Evolutionary conservation across 1,139 yeast genomes (phyloP).

Genomic region (Maudiozyma humilis): DNA sequence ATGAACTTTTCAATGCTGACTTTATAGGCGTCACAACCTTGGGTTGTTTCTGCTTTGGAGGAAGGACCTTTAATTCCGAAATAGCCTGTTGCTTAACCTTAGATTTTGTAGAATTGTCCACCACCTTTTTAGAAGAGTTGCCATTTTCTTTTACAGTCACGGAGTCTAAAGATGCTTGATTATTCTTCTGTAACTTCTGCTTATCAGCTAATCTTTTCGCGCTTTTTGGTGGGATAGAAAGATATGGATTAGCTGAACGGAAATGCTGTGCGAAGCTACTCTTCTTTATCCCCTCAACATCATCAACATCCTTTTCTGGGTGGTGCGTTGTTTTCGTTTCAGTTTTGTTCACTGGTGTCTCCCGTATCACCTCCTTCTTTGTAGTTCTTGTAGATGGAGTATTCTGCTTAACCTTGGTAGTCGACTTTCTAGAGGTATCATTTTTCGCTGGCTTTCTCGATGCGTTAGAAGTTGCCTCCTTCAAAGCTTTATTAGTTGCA

Average conservation of each 20-base stretch:
- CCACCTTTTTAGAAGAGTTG: too few species aligned
- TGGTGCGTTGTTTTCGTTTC: background rate
- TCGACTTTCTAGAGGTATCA: too few species aligned
- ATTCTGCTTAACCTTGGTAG: too few species aligned
- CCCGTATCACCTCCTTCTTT: background rate
- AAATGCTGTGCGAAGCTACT: slow-evolving; percentile 18
- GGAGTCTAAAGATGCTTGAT: background rate
- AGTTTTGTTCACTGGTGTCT: background rate
- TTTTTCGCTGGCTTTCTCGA: too few species aligned
- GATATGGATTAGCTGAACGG: slow-evolving; percentile 20
- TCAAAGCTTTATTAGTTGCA: background rate
- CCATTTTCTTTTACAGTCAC: background rate
- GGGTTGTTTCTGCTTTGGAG: background rate
- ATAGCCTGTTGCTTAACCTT: too few species aligned
- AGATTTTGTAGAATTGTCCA: too few species aligned
- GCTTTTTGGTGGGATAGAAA: slow-evolving; percentile 7
- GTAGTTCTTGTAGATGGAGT: background rate
- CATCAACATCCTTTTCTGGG: too few species aligned
- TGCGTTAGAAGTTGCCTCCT: background rate
- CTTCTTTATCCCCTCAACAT: background rate
- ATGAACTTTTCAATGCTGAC: slow-evolving; percentile 53
- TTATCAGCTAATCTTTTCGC: background rate
- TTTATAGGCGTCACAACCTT: slow-evolving; percentile 39
- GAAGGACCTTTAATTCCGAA: background rate
- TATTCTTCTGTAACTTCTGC: background rate